Base-by-base conservation (phyloP, 2,329 filamentous ascomycete genomes). In the Trichoderma lentiforme region DNA sequence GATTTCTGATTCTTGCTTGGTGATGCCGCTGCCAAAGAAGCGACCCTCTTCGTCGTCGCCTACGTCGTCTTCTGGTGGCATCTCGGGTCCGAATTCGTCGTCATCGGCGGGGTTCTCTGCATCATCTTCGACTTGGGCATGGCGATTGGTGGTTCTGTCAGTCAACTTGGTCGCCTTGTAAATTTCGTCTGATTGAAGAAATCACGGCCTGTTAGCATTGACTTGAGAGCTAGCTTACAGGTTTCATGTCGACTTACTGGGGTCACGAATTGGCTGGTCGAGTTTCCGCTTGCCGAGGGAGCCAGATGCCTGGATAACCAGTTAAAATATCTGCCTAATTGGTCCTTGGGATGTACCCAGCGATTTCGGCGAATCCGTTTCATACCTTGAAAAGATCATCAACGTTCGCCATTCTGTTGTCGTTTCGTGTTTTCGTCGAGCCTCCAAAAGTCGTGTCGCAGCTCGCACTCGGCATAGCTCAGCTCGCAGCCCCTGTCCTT, bases 21-120 rank as follows among this genome's bases (percentile, higher is more conserved):
- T 93, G 76, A 99, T 92, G 39, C 96, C 96, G 69, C 94, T 93
- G 57, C 95, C 96, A 77, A 98, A 99, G 84, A 99, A 99, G 12
- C 96, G 91, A 1, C 95, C 96, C 74, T 97, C 96, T 68, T 97
- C 94, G 76, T 97, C 95, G 75, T 95, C 93, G 60, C 79, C 80
- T 85, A 83, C 73, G 3, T 87, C 84, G 62, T 89, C 86, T 9
- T 84, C 83, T 12, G 88, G 87, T 1, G 86, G 84, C 28, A 80
- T 75, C 4, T 81, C 77, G 34, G 84, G 84, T 18, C 84, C 84
- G 72, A 83, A 83, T 62, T 88, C 88, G 43, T 83, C 82, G 56
- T 86, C 85, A 36, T 85, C 85, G 72, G 87, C 85, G 43, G 84
- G 85, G 76, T 86, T 78, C 74, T 86, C 81, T 72, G 84, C 80